Percentiles rank a stretch among this genome's conserved stretches.
These are phyloP conservation scores for Sclerospora graminicola DNA, from an alignment of 352 stramenopile species.

Conservation along the genomic window DNA sequence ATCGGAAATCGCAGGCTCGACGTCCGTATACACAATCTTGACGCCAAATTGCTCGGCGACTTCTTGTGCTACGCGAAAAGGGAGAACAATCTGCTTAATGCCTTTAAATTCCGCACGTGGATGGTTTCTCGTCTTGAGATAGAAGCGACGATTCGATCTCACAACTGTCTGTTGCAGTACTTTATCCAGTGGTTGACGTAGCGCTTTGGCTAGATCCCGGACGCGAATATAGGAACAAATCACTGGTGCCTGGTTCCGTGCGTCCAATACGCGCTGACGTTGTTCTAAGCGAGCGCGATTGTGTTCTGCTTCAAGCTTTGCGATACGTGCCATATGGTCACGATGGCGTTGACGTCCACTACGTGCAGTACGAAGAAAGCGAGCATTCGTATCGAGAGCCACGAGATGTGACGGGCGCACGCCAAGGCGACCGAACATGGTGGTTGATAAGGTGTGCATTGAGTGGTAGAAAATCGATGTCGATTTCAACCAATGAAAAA, in stretches of 20 bases:
- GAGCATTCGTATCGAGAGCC: background rate
- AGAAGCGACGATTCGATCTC: slow-evolving; percentile 45
- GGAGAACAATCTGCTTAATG: slow-evolving; percentile 65
- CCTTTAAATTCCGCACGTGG: slow-evolving; percentile 56
- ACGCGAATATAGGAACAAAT: slow-evolving; percentile 53
- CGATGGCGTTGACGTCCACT: slow-evolving; percentile 15
- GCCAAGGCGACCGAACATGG: too few species aligned
- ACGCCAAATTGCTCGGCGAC: slow-evolving; percentile 37
- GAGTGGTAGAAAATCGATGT: too few species aligned
- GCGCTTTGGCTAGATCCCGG: slow-evolving; percentile 59
- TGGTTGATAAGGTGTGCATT: too few species aligned
- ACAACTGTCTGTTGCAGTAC: slow-evolving; percentile 54
- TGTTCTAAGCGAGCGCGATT: slow-evolving; percentile 7
- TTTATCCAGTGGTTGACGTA: slow-evolving; percentile 54
- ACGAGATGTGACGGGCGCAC: too few species aligned
- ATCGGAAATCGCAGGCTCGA: slow-evolving; percentile 39
- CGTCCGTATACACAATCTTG: slow-evolving; percentile 41
- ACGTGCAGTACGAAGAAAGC: slow-evolving; percentile 21
- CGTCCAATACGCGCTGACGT: slow-evolving; percentile 16
- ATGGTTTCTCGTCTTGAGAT: slow-evolving; percentile 30
- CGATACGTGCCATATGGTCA: slow-evolving; percentile 14
- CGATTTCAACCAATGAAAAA: too few species aligned
- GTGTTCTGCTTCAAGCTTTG: slow-evolving; percentile 6
- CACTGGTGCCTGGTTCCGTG: slow-evolving; percentile 8
- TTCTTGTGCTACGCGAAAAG: slow-evolving; percentile 46